Conservation (phyloP, 2,329 filamentous ascomycete species). For the Laburnicola sp. region DNA sequence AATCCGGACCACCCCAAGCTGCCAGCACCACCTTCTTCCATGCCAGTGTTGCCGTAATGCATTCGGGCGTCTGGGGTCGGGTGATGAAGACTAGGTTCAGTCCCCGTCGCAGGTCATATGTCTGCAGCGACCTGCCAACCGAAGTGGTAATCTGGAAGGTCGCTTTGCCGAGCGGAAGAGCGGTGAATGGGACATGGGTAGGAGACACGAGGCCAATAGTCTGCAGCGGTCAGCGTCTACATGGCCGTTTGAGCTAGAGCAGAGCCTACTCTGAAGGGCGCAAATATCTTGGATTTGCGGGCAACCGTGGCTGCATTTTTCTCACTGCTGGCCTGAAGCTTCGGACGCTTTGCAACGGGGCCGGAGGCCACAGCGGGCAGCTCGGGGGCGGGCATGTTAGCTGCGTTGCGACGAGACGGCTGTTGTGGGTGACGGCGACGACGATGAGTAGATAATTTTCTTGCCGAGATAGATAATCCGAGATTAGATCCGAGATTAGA, state of each 20-base stretch:
- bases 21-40: conserved; percentile 87
- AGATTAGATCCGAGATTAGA: background rate
- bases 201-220: conserved; percentile 93
- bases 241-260: background rate
- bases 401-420: conserved; percentile 16
- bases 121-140: conserved; percentile 86
- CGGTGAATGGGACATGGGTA: conserved; percentile 85
- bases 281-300: conserved; percentile 76
- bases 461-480: conserved; percentile 8
- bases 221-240: conserved; percentile 52
- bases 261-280: conserved; percentile 78
- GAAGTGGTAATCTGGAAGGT: conserved; percentile 98
- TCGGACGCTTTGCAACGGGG: conserved; percentile 70
- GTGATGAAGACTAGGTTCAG: conserved; percentile 93
- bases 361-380: conserved; percentile 49
- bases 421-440: background rate
- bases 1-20: conserved; percentile 74
- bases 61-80: conserved; percentile 80
- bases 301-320: conserved; percentile 48
- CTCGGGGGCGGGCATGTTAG: conserved; percentile 53
- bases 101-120: conserved; percentile 88
- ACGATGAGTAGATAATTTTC: background rate
- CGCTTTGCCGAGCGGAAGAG: conserved; percentile 84
- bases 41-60: conserved; percentile 83
- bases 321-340: conserved; percentile 35